Conservation (phyloP, 2,329 filamentous ascomycete genomes). For the Chrysosporium keratinophilum region DNA sequence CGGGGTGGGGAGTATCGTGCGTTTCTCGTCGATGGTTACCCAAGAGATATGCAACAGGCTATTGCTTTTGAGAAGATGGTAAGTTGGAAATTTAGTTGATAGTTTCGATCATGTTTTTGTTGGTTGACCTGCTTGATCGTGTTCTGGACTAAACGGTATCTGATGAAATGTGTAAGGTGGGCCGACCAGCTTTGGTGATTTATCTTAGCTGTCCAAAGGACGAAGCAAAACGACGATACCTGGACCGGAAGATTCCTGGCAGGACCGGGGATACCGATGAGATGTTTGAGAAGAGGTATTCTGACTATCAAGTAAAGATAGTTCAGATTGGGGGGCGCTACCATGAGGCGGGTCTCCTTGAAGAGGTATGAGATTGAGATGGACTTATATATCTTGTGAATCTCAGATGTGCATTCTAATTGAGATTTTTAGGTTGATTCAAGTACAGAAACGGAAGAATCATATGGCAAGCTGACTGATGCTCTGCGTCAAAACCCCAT, state of each 20-base stretch:
- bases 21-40: slow-evolving; percentile 14
- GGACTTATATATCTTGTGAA: neutral
- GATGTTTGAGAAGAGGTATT: slow-evolving; percentile 17
- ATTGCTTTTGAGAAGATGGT: slow-evolving; percentile 12
- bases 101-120: neutral
- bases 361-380: slow-evolving; percentile 7
- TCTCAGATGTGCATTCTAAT: neutral
- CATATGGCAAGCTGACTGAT: neutral
- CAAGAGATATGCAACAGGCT: slow-evolving; percentile 9
- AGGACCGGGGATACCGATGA: slow-evolving; percentile 14
- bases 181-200: slow-evolving; percentile 11
- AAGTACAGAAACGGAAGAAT: slow-evolving; percentile 7
- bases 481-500: neutral
- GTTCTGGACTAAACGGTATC: neutral
- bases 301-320: slow-evolving; percentile 15
- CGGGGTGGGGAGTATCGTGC: neutral
- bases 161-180: neutral
- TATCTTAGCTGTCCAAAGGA: slow-evolving; percentile 17
- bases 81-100: neutral
- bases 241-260: slow-evolving; percentile 13
- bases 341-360: slow-evolving; percentile 6
- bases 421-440: slow-evolving; percentile 5
- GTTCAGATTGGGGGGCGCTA: slow-evolving; percentile 9
- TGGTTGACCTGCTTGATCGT: neutral
- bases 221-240: slow-evolving; percentile 13